These are phyloP conservation scores for Spergularia bocconei DNA, from an alignment of 148 eudicot genomes.

Conservation along the genomic window DNA sequence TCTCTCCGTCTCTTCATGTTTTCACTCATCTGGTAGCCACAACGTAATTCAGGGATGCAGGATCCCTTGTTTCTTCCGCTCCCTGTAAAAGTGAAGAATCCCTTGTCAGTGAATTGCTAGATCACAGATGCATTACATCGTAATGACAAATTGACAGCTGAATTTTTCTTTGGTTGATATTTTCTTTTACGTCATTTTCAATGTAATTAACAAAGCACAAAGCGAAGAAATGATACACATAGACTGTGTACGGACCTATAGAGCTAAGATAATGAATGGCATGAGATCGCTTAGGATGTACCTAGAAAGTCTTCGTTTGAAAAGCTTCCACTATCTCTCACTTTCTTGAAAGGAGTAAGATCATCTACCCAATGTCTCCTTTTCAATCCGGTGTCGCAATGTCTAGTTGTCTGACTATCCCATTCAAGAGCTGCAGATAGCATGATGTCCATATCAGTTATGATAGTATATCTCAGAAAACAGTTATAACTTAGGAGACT, in stretches of 20 bases:
- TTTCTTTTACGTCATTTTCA: neutral
- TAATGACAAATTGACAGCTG: neutral
- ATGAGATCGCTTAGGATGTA: neutral
- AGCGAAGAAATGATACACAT: neutral
- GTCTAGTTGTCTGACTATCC: neutral
- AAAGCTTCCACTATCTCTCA: slow-evolving; percentile 24
- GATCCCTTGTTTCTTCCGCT: slow-evolving; percentile 15
- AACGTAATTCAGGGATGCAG: slow-evolving; percentile 21
- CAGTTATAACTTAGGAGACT: neutral
- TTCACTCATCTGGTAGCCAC: slow-evolving; percentile 24
- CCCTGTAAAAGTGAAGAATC: slow-evolving; percentile 19
- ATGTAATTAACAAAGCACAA: neutral
- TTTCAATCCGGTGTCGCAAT: slow-evolving; percentile 35
- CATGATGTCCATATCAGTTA: neutral
- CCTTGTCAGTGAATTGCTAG: neutral
- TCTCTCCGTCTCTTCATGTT: slow-evolving; percentile 43
- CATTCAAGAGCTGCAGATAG: slow-evolving; percentile 22
- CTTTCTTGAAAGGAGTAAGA: slow-evolving; percentile 40
- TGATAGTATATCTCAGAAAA: neutral
- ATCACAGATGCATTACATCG: neutral
- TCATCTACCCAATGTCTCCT: slow-evolving; percentile 45
- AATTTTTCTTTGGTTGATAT: neutral
- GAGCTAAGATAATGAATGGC: neutral
- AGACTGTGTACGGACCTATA: neutral
- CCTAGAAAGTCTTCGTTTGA: slow-evolving; percentile 23